Conservation (phyloP, 164 flowering plant genomes). For the Echeveria elegans region DNA sequence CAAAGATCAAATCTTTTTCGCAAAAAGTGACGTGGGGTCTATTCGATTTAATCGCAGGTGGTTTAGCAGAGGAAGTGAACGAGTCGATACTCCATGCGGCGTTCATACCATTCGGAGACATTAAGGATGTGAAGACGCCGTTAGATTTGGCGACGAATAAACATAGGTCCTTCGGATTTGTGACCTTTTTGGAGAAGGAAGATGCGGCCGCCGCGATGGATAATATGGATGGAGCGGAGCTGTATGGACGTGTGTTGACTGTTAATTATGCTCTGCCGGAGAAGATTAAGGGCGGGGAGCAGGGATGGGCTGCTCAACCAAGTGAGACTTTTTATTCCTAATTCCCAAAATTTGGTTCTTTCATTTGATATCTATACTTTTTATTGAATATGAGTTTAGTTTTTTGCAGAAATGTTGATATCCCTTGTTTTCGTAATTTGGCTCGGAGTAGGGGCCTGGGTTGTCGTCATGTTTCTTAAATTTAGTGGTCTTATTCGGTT, state of each 20-base stretch:
- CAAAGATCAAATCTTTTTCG: constrained; percentile 1
- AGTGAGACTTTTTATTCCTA: constrained; percentile 39
- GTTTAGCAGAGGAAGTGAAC: constrained; percentile 95
- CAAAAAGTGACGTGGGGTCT: constrained; percentile 2
- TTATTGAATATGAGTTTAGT: neutral
- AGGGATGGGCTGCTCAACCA: constrained; percentile 99
- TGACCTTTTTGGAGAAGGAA: constrained; percentile 82
- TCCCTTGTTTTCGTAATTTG: too few relatives aligned
- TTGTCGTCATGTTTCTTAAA: too few relatives aligned
- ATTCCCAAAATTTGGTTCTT: neutral
- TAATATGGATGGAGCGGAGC: constrained; percentile 92
- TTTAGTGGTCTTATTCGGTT: too few relatives aligned
- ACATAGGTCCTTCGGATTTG: constrained; percentile 95
- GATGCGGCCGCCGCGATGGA: constrained; percentile 96
- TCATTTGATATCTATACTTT: neutral
- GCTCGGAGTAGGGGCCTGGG: too few relatives aligned
- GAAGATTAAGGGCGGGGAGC: constrained; percentile 97
- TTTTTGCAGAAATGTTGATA: neutral
- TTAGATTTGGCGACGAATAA: constrained; percentile 91
- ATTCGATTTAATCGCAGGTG: constrained; percentile 27
- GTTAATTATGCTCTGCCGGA: constrained; percentile 95
- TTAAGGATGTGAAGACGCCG: constrained; percentile 95
- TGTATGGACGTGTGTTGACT: constrained; percentile 86
- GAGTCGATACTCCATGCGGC: constrained; percentile 77
- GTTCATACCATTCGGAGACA: constrained; percentile 94